Evolutionary conservation across 768 basidiomycete species (phyloP).

Genomic region (Peribolospora kevripleyi): DNA sequence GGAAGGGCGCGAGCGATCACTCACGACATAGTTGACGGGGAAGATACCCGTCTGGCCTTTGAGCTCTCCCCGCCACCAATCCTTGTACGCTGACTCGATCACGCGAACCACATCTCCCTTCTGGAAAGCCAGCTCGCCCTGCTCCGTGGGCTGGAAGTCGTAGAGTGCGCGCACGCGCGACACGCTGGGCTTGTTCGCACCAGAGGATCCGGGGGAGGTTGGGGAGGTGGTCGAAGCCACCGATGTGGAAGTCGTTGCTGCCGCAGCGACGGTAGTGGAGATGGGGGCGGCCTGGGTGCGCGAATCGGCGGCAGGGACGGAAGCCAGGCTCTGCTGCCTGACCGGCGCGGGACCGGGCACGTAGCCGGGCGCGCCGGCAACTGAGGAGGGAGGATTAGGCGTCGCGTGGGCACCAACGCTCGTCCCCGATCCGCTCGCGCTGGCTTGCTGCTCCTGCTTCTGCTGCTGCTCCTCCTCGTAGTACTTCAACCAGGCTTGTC

Average conservation of each 20-base stretch:
- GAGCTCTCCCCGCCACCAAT: conserved; percentile 91
- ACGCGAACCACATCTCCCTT: conserved; percentile 88
- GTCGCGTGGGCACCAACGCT: conserved; percentile 1
- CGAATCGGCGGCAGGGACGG: conserved; percentile 8
- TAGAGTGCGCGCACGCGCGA: conserved; percentile 74
- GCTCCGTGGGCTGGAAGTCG: conserved; percentile 61
- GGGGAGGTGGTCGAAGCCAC: conserved; percentile 11
- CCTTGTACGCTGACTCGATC: conserved; percentile 73
- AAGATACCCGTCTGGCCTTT: conserved; percentile 82
- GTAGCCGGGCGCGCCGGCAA: not conserved
- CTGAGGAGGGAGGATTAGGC: not conserved
- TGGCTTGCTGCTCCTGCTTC: no score
- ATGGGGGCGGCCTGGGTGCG: conserved; percentile 11
- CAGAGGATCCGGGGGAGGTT: conserved; percentile 14
- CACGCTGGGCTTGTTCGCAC: conserved; percentile 21
- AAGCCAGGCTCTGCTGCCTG: conserved; percentile 5
- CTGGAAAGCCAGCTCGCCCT: conserved; percentile 73
- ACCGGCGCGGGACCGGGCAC: not conserved
- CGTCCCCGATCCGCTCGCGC: not conserved
- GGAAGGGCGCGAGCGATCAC: conserved; percentile 15
- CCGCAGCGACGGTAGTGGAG: not conserved
- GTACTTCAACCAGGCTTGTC: conserved; percentile 28
- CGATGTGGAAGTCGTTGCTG: not conserved
- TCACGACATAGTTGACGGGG: conserved; percentile 83
- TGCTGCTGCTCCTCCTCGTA: conserved; percentile 20